Evolutionary conservation across 2,329 filamentous ascomycete species (phyloP).

Genomic region (Phyllosticta paracitricarpa): DNA sequence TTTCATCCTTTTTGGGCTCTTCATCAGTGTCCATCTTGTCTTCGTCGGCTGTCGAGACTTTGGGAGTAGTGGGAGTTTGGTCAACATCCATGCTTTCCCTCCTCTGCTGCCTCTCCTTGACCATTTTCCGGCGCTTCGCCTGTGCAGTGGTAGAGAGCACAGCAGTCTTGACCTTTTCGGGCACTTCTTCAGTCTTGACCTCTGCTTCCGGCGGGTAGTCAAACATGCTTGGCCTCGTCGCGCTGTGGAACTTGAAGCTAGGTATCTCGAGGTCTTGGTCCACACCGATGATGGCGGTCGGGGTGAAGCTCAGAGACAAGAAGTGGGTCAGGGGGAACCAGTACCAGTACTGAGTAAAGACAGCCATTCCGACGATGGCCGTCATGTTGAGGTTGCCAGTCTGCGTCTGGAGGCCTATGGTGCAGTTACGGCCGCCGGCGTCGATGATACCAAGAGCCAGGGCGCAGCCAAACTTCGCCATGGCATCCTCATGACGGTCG

Average conservation of each 20-base stretch:
- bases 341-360: constrained; percentile 99
- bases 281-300: constrained; percentile 88
- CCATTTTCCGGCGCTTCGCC: constrained; percentile 86
- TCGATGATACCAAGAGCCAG: constrained; percentile 95
- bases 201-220: constrained; percentile 97
- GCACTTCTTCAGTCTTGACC: constrained; percentile 86
- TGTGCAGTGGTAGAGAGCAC: constrained; percentile 94
- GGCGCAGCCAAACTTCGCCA: constrained; percentile 97
- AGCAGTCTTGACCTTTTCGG: constrained; percentile 87
- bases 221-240: constrained; percentile 87
- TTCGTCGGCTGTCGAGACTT: constrained; percentile 46
- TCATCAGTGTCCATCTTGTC: constrained; percentile 78
- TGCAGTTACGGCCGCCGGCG: constrained; percentile 95
- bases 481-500: constrained; percentile 94
- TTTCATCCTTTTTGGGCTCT: constrained; percentile 34
- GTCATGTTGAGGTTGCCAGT: constrained; percentile 98
- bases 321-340: constrained; percentile 99
- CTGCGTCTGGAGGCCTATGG: constrained; percentile 93
- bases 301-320: constrained; percentile 90
- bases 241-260: constrained; percentile 90
- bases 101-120: constrained; percentile 82
- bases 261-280: constrained; percentile 91
- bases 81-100: constrained; percentile 96
- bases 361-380: constrained; percentile 92
- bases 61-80: constrained; percentile 63